A percentile compares a stretch with the other conserved stretches of the same genome.
Conservation (phyloP, 371 early-diverging fungal species). For the Chytridiales sp. region DNA sequence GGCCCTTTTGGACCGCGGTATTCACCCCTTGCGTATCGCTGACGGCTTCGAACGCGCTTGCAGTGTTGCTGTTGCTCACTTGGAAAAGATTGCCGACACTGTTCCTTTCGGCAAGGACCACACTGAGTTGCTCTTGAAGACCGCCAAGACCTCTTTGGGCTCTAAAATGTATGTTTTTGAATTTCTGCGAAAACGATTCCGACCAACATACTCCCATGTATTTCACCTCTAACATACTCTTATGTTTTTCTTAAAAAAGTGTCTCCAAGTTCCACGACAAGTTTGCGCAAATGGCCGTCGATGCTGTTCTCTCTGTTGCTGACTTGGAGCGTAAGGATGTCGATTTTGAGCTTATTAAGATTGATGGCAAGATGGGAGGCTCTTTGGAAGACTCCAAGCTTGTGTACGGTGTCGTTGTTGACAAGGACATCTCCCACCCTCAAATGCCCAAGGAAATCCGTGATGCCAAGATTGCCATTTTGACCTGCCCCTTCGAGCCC, state of each 20-base stretch:
- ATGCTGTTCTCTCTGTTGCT: conserved; percentile 96
- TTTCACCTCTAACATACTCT: neutral
- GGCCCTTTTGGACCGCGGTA: conserved; percentile 92
- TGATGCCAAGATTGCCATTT: conserved; percentile 97
- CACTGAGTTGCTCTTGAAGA: conserved; percentile 86
- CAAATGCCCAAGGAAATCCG: conserved; percentile 98
- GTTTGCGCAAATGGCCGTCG: conserved; percentile 97
- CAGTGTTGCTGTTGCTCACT: conserved; percentile 84
- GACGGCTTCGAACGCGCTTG: conserved; percentile 99
- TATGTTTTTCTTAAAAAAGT: conserved; percentile 55
- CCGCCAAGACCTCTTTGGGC: conserved; percentile 97
- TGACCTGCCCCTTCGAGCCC: conserved; percentile 99
- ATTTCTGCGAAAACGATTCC: neutral
- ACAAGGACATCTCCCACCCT: conserved; percentile 99
- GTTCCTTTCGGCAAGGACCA: conserved; percentile 83
- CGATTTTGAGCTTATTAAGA: conserved; percentile 99
- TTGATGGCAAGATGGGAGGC: conserved; percentile 98
- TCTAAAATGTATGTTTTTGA: conserved; percentile 89
- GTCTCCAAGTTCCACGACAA: conserved; percentile 97
- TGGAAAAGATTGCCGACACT: conserved; percentile 90
- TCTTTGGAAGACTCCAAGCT: conserved; percentile 90
- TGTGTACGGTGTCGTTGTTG: conserved; percentile 97
- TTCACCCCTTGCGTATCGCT: conserved; percentile 99
- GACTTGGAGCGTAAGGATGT: conserved; percentile 99
- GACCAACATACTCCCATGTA: conserved; percentile 3